Base-by-base conservation (phyloP, 177 flowering plant species). In the Vitis hybrid region DNA sequence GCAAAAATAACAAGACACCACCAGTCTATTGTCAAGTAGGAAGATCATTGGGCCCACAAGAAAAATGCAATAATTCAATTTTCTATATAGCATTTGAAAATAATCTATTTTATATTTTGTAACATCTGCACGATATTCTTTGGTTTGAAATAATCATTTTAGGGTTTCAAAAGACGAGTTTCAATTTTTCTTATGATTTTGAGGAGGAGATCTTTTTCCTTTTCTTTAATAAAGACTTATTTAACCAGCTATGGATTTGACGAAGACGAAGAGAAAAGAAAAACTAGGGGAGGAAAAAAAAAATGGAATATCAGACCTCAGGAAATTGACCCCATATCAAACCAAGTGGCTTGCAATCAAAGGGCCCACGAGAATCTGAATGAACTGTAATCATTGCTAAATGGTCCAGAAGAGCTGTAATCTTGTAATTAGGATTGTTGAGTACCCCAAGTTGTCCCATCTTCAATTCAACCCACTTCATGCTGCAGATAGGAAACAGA, bases 371-470 rank as follows among this genome's bases (percentile, higher is more conserved):
- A 72, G 87, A 69, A 66, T 90, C 95, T 62, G 99, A 88, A 48
- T 89, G 94, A 48, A 96, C 92, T 15, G 95, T 90, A 72, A 92
- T 96, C 99, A 93, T 96, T 30, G 97, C 99, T 68, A 88, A 67
- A 77, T 92, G 97, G 69, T 93, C 98, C 10, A 96, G 80, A 73
- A 96, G 93, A 45, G 99, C 98, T 19, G 95, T 89, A 61, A 96
- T 89, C 84, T 91, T 92, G 84, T 93, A 96, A 86, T 90, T 82
- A 5, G 98, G 94, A 82, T 93, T 87, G 75, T 78, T 66, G 34
- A 96, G 94, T 13, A 96, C 98, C n/a, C 98, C 99, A 32, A 96
- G 97, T 81, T 96, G 91, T 62, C 80, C 90, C 99, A 96, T 96
- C 83, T 96, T 96, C 80, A 92, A 60, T 70, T 96, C 94, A 77